A percentile compares a stretch with the other conserved stretches of the same genome.
Conservation (phyloP, 2,329 filamentous ascomycete species). For the Lecanicillium sp. region DNA sequence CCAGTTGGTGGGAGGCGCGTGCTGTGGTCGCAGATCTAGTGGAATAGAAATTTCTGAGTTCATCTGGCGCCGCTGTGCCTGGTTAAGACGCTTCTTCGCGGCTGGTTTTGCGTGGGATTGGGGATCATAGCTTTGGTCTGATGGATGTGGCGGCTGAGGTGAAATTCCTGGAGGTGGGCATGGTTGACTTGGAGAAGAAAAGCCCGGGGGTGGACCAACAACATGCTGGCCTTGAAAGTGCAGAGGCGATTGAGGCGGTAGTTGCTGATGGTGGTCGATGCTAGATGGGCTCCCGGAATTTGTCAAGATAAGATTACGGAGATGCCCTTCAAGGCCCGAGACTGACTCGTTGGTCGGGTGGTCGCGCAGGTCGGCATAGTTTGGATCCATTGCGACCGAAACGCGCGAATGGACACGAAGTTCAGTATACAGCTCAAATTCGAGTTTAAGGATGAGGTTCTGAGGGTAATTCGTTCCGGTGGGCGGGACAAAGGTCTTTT, state of each 20-base stretch:
- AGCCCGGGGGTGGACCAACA: conserved; percentile 1
- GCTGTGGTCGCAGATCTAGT: conserved; percentile 35
- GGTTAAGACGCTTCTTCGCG: conserved; percentile 47
- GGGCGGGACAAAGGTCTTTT: too few relatives aligned
- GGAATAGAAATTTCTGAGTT: conserved; percentile 49
- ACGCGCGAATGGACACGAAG: too few relatives aligned
- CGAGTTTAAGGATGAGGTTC: too few relatives aligned
- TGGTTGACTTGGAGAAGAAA: neutral
- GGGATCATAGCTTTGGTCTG: too few relatives aligned
- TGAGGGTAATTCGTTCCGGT: too few relatives aligned
- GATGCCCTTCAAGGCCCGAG: conserved; percentile 43
- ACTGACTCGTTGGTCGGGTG: neutral
- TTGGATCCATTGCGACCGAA: neutral
- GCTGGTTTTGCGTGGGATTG: conserved; percentile 5
- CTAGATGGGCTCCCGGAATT: conserved; percentile 27
- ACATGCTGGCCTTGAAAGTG: neutral
- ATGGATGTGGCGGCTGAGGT: neutral
- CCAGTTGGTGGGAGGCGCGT: conserved; percentile 17
- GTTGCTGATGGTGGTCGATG: conserved; percentile 4
- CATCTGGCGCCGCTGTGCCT: conserved; percentile 56
- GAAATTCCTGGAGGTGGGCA: neutral
- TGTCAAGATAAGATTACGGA: conserved; percentile 52
- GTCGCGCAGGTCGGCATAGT: neutral
- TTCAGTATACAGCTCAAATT: too few relatives aligned
- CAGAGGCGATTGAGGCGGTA: conserved; percentile 5